Evolutionary conservation across 148 eudicot species (phyloP).

Genomic region (Amaranthus hypochondriacus): DNA sequence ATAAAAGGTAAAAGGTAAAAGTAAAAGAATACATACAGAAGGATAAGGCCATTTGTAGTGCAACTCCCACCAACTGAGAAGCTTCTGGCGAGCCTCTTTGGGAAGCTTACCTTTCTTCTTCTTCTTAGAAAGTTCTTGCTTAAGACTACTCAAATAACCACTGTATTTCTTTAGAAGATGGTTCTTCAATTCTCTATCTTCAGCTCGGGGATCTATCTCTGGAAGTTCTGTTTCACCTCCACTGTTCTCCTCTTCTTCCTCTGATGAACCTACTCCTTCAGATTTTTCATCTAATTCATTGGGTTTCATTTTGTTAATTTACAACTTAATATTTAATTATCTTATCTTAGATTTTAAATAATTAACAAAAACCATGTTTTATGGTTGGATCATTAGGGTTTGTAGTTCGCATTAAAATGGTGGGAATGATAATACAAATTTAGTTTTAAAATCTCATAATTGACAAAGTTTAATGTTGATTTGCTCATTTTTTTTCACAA

Average conservation of each 20-base stretch:
- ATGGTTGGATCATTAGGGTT: too few relatives aligned
- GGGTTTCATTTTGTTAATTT: too few relatives aligned
- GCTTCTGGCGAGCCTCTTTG: conserved; percentile 62
- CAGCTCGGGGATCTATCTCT: conserved; percentile 89
- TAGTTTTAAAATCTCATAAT: too few relatives aligned
- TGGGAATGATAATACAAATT: neutral
- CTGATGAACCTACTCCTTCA: conserved; percentile 80
- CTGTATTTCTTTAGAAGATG: conserved; percentile 82
- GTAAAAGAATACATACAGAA: conserved; percentile 31
- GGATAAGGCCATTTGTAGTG: conserved; percentile 83
- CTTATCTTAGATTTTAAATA: too few relatives aligned
- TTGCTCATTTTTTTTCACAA: too few relatives aligned
- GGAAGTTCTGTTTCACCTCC: conserved; percentile 78
- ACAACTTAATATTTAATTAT: too few relatives aligned
- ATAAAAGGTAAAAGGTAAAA: too few relatives aligned
- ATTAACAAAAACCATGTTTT: too few relatives aligned
- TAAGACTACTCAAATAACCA: conserved; percentile 85
- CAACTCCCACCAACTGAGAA: conserved; percentile 73
- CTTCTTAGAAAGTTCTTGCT: conserved; percentile 84
- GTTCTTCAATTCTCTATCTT: conserved; percentile 85
- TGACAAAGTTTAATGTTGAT: too few relatives aligned
- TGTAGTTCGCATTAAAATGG: neutral
- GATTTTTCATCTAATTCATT: conserved; percentile 54
- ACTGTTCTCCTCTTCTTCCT: conserved; percentile 82
- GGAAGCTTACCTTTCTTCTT: conserved; percentile 78